Evolutionary conservation across 2,329 filamentous ascomycete genomes (phyloP).

Genomic region (Aspergillus neoniger): DNA sequence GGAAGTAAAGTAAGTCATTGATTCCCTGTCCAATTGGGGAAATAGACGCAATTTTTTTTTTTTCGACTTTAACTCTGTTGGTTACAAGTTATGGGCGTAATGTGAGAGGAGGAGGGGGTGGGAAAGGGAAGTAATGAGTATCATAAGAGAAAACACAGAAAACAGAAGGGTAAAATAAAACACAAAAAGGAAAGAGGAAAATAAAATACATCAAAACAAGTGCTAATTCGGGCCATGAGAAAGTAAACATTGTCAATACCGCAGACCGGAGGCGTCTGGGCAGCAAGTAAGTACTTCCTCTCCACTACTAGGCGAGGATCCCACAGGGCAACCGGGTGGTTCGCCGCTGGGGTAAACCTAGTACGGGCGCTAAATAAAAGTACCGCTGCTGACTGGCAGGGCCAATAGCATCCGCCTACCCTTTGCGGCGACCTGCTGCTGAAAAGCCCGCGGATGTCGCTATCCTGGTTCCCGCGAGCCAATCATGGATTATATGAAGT

Average conservation of each 20-base stretch:
- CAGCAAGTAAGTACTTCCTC: not conserved
- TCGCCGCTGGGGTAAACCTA: constrained; percentile 21
- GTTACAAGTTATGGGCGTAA: constrained; percentile 15
- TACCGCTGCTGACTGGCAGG: constrained; percentile 24
- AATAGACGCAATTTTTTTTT: too few relatives aligned
- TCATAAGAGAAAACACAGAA: constrained; percentile 11
- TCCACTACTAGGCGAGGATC: not conserved
- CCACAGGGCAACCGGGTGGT: constrained; percentile 24
- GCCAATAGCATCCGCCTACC: constrained; percentile 32
- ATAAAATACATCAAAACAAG: not conserved
- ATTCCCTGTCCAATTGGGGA: not conserved
- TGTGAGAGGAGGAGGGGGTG: constrained; percentile 13
- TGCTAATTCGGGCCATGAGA: not conserved
- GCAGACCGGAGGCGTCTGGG: not conserved
- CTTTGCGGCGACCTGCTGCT: constrained; percentile 38
- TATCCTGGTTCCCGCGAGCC: constrained; percentile 37
- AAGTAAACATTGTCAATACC: not conserved
- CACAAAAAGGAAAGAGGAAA: constrained; percentile 8
- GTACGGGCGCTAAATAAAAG: constrained; percentile 19
- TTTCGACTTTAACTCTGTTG: not conserved
- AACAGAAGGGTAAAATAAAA: constrained; percentile 9
- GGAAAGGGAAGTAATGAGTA: constrained; percentile 2
- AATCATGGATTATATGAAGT: constrained; percentile 28
- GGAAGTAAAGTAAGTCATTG: not conserved
- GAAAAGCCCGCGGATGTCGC: constrained; percentile 29